Conservation (phyloP, 805 yeast genomes). For the Vanderwaltozyma verrucispora region DNA sequence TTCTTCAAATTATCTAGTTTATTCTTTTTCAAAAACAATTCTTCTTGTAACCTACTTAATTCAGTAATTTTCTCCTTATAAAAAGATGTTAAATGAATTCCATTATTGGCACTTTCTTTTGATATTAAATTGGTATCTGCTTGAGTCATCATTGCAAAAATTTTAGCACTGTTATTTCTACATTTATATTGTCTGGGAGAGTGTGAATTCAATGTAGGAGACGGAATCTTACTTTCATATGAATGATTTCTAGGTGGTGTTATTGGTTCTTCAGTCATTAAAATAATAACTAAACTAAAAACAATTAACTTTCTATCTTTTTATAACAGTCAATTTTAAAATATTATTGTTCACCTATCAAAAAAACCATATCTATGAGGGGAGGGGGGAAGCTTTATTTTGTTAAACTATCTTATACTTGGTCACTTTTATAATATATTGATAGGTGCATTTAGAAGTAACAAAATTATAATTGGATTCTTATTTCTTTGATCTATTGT, state of each 20-base stretch:
- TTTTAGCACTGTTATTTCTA: not conserved
- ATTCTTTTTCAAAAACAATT: slow-evolving; percentile 17
- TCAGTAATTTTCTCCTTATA: slow-evolving; percentile 26
- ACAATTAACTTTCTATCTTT: no score
- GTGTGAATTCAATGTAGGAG: slow-evolving; percentile 9
- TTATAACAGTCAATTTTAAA: no score
- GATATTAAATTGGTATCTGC: not conserved
- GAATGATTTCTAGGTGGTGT: slow-evolving; percentile 10
- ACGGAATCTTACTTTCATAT: slow-evolving; percentile 13
- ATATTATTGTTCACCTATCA: no score
- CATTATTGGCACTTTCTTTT: not conserved
- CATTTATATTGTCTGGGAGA: slow-evolving; percentile 10
- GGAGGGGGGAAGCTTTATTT: no score
- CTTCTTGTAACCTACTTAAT: slow-evolving; percentile 21
- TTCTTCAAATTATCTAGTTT: slow-evolving; percentile 18
- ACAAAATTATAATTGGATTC: no score
- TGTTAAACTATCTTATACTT: no score
- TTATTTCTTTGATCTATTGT: no score
- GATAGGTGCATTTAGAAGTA: no score
- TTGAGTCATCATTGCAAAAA: not conserved
- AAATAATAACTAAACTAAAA: no score
- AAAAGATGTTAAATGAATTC: slow-evolving; percentile 19
- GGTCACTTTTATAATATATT: no score
- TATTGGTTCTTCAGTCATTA: slow-evolving; percentile 7
- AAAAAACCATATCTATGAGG: no score